Evolutionary conservation across 805 yeast species (phyloP), one percentile per base, ranked within the genome.

Genomic region (Kodamaea leandrae): DNA sequence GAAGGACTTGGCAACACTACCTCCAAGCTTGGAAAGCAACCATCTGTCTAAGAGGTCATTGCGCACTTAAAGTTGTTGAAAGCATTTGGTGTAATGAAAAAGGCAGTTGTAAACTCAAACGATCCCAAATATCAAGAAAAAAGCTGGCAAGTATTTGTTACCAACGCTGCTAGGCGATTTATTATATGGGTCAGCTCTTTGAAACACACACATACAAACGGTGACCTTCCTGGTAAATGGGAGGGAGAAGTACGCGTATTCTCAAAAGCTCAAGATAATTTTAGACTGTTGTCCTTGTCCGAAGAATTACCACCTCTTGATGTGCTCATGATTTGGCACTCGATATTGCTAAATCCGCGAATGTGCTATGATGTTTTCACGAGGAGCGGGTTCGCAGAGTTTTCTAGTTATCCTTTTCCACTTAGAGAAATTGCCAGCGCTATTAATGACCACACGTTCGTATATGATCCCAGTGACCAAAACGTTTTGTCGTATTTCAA

Each of bases 291-390:
- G n/a, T n/a, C n/a, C n/a, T n/a, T n/a, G n/a, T n/a, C n/a, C n/a
- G n/a, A n/a, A n/a, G n/a, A n/a, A n/a, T n/a, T n/a, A n/a, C 60
- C 60, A 2, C 58, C 59, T 4, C 40, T 57, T 24, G 61, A 57
- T 36, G 49, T 57, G 2, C 21, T 54, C 13, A 42, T 55, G 51
- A 51, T 57, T 9, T 57, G 60, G 61, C 53, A 57, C 30, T 44
- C 54, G 1, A 52, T 55, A 27, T 32, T 53, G 24, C 40, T 54
- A 30, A 53, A 54, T 23, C 55, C 59, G 3, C 33, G 38, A 25
- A 20, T 50, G 3, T 47, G 41, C 27, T 46, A 50, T 32, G 56
- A 54, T 18, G 41, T 32, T 10, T 47, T 49, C 23, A 39, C 30
- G 6, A 42, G 55, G 18, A 51, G 46, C 35, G 19, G 44, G 23